These are phyloP conservation scores for Suhomyces bribrorum DNA, from an alignment of 1,139 yeast genomes.

Conservation along the genomic window DNA sequence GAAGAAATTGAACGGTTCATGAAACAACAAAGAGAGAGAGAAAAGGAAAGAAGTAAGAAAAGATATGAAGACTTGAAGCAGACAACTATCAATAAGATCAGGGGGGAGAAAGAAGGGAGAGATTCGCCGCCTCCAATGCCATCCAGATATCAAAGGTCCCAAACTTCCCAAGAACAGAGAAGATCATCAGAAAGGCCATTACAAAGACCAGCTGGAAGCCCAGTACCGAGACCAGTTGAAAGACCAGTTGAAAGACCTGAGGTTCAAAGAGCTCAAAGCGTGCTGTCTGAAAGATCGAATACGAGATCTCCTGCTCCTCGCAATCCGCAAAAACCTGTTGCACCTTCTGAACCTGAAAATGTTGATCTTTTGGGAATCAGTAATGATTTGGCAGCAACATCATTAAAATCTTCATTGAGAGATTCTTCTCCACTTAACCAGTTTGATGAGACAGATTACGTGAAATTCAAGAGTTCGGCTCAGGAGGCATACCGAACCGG, in stretches of 20 bases:
- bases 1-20: conserved; percentile 45
- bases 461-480: conserved; percentile 61
- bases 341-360: conserved; percentile 4
- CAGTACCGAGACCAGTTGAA: too few species aligned
- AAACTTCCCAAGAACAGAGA: neutral
- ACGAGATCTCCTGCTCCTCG: neutral
- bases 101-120: conserved; percentile 5
- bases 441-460: conserved; percentile 52
- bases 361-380: conserved; percentile 19
- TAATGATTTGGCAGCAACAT: conserved; percentile 1
- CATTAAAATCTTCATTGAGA: conserved; percentile 12
- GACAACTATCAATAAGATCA: conserved; percentile 21
- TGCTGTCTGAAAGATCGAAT: neutral
- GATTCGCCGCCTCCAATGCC: conserved; percentile 2
- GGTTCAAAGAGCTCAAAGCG: neutral
- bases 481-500: conserved; percentile 70
- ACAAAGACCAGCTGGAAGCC: too few species aligned
- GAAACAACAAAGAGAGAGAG: conserved; percentile 40
- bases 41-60: conserved; percentile 34
- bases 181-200: too few species aligned
- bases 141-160: neutral
- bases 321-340: neutral
- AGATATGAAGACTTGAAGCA: conserved; percentile 26
- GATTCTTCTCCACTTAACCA: conserved; percentile 34
- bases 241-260: neutral